Percentiles rank a stretch among this genome's conserved stretches.
Conservation (phyloP, 208 protist genomes). For the Leishmania amazonensis region DNA sequence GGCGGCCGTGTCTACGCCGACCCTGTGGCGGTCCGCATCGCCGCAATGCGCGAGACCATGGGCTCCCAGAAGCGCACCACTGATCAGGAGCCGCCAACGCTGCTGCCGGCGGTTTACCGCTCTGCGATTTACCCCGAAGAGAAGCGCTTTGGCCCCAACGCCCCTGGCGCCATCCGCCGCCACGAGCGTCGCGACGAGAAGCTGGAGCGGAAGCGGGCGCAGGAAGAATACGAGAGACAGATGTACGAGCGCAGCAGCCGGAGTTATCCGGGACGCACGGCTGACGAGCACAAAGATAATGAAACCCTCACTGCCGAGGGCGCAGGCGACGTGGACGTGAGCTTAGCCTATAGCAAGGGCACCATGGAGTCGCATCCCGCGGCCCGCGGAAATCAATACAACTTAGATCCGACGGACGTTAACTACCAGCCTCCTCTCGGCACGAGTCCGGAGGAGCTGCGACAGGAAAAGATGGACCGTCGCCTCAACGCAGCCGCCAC, state of each 20-base stretch:
- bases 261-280: constrained; percentile 10
- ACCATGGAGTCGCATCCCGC: constrained; percentile 19
- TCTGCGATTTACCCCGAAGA: constrained; percentile 66
- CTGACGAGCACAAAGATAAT: constrained; percentile 14
- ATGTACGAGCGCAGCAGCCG: constrained; percentile 15
- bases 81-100: constrained; percentile 25
- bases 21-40: constrained; percentile 32
- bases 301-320: constrained; percentile 19
- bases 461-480: constrained; percentile 44
- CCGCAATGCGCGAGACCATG: constrained; percentile 24
- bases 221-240: constrained; percentile 44
- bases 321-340: constrained; percentile 6
- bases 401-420: constrained; percentile 37
- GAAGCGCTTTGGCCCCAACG: constrained; percentile 81
- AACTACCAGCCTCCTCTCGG: constrained; percentile 85
- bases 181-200: constrained; percentile 83
- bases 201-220: constrained; percentile 58
- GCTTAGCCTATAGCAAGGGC: constrained; percentile 11
- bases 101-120: constrained; percentile 74
- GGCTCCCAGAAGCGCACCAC: constrained; percentile 15
- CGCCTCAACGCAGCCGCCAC: constrained; percentile 20
- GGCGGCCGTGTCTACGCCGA: constrained; percentile 24
- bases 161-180: constrained; percentile 71
- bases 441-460: constrained; percentile 68
- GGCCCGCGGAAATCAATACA: constrained; percentile 18